Conservation (phyloP, 2,329 filamentous ascomycete species). For the Aspergillus sp. region DNA sequence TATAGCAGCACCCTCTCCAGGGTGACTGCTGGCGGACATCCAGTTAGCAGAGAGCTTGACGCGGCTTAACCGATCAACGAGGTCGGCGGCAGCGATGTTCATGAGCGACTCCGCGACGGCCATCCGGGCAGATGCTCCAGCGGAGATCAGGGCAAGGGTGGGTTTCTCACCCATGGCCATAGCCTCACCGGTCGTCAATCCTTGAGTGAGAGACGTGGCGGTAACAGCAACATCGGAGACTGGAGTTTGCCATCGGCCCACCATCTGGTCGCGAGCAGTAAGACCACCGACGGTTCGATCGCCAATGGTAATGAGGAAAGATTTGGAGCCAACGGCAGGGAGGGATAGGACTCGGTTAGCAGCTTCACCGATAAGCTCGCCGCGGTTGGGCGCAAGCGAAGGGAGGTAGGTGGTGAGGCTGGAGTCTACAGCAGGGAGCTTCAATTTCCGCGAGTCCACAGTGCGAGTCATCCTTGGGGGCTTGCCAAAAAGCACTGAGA, state of each 20-base stretch:
- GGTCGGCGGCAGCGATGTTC: slow-evolving; percentile 82
- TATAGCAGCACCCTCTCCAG: slow-evolving; percentile 85
- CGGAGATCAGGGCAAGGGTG: slow-evolving; percentile 81
- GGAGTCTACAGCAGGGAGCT: slow-evolving; percentile 71
- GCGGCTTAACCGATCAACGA: slow-evolving; percentile 70
- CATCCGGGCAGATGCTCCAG: slow-evolving; percentile 91
- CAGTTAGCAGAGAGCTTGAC: slow-evolving; percentile 94
- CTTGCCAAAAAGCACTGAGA: slow-evolving; percentile 85
- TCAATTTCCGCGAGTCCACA: slow-evolving; percentile 68
- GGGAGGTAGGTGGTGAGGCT: slow-evolving; percentile 68
- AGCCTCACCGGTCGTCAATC: slow-evolving; percentile 81
- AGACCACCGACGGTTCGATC: slow-evolving; percentile 90
- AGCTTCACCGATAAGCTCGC: slow-evolving; percentile 63
- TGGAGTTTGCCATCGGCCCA: slow-evolving; percentile 92
- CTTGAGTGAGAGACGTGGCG: slow-evolving; percentile 72
- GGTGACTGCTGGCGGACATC: slow-evolving; percentile 96
- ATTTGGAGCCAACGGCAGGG: slow-evolving; percentile 93
- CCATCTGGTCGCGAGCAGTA: slow-evolving; percentile 88
- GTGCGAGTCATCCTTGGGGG: slow-evolving; percentile 76
- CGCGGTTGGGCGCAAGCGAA: slow-evolving; percentile 46
- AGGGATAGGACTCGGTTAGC: slow-evolving; percentile 78
- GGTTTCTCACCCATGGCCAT: slow-evolving; percentile 97
- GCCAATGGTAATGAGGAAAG: slow-evolving; percentile 94
- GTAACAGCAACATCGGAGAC: slow-evolving; percentile 94
- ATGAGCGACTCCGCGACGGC: slow-evolving; percentile 90